Percentiles rank a stretch among this genome's conserved stretches.
Evolutionary conservation across 371 early-diverging fungal genomes (phyloP).

Genomic region (Rhizopus microsporus): DNA sequence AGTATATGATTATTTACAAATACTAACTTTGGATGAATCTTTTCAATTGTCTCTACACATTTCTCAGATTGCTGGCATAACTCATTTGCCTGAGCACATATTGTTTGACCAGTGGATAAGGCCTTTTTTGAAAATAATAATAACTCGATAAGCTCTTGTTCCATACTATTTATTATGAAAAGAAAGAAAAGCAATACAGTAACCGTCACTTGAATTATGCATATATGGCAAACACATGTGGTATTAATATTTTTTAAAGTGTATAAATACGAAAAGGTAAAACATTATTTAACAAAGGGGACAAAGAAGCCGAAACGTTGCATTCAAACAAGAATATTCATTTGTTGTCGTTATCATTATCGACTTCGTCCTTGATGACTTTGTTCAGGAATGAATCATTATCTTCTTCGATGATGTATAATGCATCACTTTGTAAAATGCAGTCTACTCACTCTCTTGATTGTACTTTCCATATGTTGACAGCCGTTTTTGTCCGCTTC

Average conservation of each 20-base stretch:
- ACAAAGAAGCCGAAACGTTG: no score
- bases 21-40: conserved; percentile 40
- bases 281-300: no score
- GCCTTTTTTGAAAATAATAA: conserved; percentile 47
- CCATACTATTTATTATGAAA: conserved; percentile 15
- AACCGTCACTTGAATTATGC: no score
- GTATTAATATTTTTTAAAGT: no score
- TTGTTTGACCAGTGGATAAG: conserved; percentile 37
- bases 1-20: conserved; percentile 47
- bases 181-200: no score
- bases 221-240: no score
- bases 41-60: conserved; percentile 40
- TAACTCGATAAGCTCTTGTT: conserved; percentile 48
- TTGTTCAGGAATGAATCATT: conserved; percentile 15
- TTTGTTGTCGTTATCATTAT: conserved; percentile 1
- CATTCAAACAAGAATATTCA: no score
- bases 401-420: conserved; percentile 13
- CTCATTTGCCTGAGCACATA: conserved; percentile 45
- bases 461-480: conserved; percentile 10
- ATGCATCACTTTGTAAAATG: conserved; percentile 9
- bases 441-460: conserved; percentile 11
- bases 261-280: no score
- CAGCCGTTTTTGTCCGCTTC: conserved; percentile 9
- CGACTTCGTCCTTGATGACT: conserved; percentile 15
- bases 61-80: conserved; percentile 34